Evolutionary conservation across 169 alveolate genomes (phyloP).

Genomic region (Cryptosporidium meleagridis): DNA sequence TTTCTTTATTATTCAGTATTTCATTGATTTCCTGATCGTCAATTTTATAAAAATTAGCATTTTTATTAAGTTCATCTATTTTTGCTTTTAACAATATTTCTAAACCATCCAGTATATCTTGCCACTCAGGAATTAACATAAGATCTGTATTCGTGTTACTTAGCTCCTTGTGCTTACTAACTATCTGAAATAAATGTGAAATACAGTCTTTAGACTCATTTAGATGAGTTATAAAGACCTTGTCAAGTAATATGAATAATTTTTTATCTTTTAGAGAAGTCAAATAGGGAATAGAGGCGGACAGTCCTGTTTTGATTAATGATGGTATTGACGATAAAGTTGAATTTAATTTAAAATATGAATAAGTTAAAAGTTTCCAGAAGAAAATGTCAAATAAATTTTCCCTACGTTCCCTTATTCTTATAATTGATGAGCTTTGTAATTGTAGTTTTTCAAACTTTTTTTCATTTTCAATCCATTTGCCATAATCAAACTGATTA

Average conservation of each 20-base stretch:
- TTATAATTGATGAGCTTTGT: slow-evolving; percentile 48
- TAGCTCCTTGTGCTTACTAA: slow-evolving; percentile 8
- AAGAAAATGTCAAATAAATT: slow-evolving; percentile 30
- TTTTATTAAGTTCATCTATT: neutral
- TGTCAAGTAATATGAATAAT: neutral
- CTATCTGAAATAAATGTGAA: neutral
- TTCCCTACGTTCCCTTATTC: slow-evolving; percentile 53
- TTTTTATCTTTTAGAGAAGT: neutral
- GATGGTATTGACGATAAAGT: slow-evolving; percentile 21
- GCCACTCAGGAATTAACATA: slow-evolving; percentile 38
- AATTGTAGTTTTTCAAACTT: slow-evolving; percentile 42
- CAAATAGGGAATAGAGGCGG: slow-evolving; percentile 27
- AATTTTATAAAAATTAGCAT: neutral
- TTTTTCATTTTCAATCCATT: slow-evolving; percentile 58
- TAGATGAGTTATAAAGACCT: neutral
- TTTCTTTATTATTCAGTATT: slow-evolving; percentile 20
- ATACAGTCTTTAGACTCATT: neutral
- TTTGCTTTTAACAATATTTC: slow-evolving; percentile 13
- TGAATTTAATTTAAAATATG: slow-evolving; percentile 4
- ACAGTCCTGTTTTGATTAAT: slow-evolving; percentile 28
- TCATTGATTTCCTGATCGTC: slow-evolving; percentile 25
- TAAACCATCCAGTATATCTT: slow-evolving; percentile 29
- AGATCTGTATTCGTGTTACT: neutral
- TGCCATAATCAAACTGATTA: slow-evolving; percentile 8
- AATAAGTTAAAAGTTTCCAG: slow-evolving; percentile 42